Evolutionary conservation across 331 rosid species (phyloP).

Genomic region (Quercus phellos): DNA sequence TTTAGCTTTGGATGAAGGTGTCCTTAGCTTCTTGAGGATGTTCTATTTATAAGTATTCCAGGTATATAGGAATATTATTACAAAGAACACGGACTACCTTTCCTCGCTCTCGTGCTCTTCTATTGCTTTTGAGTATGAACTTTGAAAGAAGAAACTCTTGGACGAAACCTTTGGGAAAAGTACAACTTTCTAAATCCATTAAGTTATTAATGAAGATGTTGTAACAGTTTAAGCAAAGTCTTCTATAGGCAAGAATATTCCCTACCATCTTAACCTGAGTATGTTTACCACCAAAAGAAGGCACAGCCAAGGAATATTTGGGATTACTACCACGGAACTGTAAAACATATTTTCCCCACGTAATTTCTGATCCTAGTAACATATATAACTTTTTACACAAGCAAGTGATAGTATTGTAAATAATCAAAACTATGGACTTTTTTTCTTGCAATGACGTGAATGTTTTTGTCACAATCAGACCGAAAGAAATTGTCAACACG

Average conservation of each 20-base stretch:
- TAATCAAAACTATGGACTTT: neutral
- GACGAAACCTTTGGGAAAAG: constrained; percentile 23
- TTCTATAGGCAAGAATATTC: constrained; percentile 22
- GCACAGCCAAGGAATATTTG: neutral
- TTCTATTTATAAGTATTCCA: constrained; percentile 21
- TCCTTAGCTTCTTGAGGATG: constrained; percentile 50
- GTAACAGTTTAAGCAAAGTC: constrained; percentile 23
- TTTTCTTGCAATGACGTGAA: too few relatives aligned
- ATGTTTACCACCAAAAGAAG: neutral
- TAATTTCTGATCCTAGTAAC: neutral
- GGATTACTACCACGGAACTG: neutral
- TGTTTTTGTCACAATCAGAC: too few relatives aligned
- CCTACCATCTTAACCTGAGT: neutral
- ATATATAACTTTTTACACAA: too few relatives aligned
- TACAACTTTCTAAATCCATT: neutral
- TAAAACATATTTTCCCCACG: neutral
- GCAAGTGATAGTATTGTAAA: neutral
- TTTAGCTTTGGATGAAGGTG: constrained; percentile 27
- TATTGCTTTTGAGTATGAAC: constrained; percentile 20
- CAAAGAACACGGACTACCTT: constrained; percentile 24
- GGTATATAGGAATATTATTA: constrained; percentile 24
- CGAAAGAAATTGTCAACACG: too few relatives aligned
- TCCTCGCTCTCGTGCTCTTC: neutral
- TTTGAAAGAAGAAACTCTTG: constrained; percentile 29
- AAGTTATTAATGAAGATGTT: constrained; percentile 22